Base-by-base conservation (phyloP, 768 basidiomycete genomes). In the Hemileccinum rubropunctum region DNA sequence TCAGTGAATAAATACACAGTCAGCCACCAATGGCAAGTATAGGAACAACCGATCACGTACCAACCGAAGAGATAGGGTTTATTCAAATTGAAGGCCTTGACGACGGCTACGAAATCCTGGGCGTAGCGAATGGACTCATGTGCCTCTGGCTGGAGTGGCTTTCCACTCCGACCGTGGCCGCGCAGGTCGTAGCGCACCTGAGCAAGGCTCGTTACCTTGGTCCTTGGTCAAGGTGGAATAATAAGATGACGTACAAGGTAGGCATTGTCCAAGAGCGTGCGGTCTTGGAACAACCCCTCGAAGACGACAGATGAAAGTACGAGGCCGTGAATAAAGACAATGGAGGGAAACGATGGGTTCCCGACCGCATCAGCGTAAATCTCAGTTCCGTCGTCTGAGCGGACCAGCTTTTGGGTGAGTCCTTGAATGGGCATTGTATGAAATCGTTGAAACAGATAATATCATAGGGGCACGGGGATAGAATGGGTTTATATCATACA, bases 61-160 rank as follows among this genome's bases (percentile, higher is more conserved):
- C 48, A 50, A 23, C 48, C 48, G 9, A 50, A 44, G 23, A 50
- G 48, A 37, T 38, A 50, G 2, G 48, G 48, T 8, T 44, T 43
- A 23, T 37, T 38, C 30, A 50, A 13, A 9, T 44, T 30, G 28
- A 50, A 50, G 10, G 45, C 40, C 27, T 38, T 48, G 17, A 18
- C 14, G 17, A 52, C 51, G 11, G 51, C 51, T 5, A 37, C 28
- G 20, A 52, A 52, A 26, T 52, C 51, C 35, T 52, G 45, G n/a
- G 51, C 51, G 10, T 52, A 52, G 12, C 51, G 51, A 42, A 37
- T n/a, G 34, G 51, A 52, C 15, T 47, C 45, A 4, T 52, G 51
- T 21, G 48, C 48, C 18, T 38, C 43, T 21, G 26, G 4, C 13
- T 50, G 26, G 35, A 50, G 35, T 3, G 48, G 48, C 17, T 50